phyloP scores from a whole-genome alignment of 345 rosid species.

The Sisymbrium altissimum region DNA sequence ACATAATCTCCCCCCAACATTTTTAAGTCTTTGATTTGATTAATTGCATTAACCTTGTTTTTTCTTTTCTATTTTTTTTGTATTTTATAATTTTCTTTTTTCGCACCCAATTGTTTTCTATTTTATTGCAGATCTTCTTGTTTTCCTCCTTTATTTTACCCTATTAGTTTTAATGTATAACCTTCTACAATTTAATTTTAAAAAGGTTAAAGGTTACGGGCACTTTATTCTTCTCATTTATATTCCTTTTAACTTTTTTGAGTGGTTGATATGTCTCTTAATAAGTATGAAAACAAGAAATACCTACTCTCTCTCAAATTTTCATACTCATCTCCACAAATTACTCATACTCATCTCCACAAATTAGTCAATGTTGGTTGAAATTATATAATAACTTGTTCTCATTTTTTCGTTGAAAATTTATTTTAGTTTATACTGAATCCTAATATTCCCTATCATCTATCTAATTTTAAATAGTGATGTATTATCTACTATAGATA shows the following conservation, averaged over 20 bases:
- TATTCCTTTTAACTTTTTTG: constrained; percentile 13
- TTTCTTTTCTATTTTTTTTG: not conserved
- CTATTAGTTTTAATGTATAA: not conserved
- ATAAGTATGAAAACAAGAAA: constrained; percentile 29
- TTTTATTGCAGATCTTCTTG: not conserved
- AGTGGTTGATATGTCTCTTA: not conserved
- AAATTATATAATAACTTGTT: not conserved
- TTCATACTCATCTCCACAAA: too few species aligned
- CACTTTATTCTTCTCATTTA: constrained; percentile 18
- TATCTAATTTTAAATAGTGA: not conserved
- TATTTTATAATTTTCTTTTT: not conserved
- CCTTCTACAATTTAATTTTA: not conserved
- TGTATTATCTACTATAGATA: not conserved
- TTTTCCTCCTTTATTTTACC: not conserved
- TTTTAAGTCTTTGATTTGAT: constrained; percentile 16
- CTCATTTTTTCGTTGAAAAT: not conserved
- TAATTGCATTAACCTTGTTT: not conserved
- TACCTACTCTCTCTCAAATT: constrained; percentile 23
- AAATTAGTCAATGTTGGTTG: constrained; percentile 26
- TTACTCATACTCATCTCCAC: not conserved
- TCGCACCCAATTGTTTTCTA: not conserved
- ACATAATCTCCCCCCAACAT: not conserved
- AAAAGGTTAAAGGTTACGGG: not conserved
- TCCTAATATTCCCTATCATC: not conserved
- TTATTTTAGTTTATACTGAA: not conserved